A percentile compares a stretch with the other conserved stretches of the same genome.
These are phyloP conservation scores for Talinum fruticosum DNA, from an alignment of 148 eudicot genomes.

Conservation along the genomic window DNA sequence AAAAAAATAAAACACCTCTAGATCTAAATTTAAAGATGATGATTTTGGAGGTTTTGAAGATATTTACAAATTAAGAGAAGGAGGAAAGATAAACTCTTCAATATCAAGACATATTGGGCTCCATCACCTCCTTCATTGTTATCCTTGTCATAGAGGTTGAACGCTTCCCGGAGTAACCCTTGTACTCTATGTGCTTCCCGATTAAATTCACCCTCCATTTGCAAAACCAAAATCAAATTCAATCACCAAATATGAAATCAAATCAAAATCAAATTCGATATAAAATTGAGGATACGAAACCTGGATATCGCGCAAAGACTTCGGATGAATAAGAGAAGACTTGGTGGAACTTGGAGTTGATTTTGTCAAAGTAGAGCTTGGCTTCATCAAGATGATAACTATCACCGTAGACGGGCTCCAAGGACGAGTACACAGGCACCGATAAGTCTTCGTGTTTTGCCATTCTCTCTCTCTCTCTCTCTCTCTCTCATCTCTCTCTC, in stretches of 20 bases:
- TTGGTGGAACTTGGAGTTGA: constrained; percentile 64
- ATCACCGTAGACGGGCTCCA: constrained; percentile 61
- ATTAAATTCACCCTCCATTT: constrained; percentile 88
- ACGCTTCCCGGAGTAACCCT: constrained; percentile 97
- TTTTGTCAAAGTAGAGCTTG: constrained; percentile 46
- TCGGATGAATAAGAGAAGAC: constrained; percentile 62
- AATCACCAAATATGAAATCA: not conserved
- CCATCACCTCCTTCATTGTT: no score
- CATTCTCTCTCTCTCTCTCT: constrained; percentile 33
- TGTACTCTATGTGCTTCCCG: constrained; percentile 95
- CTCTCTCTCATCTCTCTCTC: no score
- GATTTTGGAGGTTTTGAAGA: no score
- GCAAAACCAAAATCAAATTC: not conserved
- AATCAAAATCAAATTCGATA: not conserved
- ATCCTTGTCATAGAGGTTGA: no score
- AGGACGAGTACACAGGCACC: constrained; percentile 52
- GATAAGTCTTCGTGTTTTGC: constrained; percentile 78
- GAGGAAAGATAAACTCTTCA: no score
- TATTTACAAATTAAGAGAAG: no score
- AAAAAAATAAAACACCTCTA: no score
- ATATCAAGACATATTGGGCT: no score
- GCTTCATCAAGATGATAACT: constrained; percentile 80
- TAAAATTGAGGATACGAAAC: constrained; percentile 18
- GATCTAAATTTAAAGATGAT: no score
- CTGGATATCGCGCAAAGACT: constrained; percentile 83